Evolutionary conservation across 495 filamentous ascomycete species (phyloP).

Genomic region (Sphaerosporella brunnea): DNA sequence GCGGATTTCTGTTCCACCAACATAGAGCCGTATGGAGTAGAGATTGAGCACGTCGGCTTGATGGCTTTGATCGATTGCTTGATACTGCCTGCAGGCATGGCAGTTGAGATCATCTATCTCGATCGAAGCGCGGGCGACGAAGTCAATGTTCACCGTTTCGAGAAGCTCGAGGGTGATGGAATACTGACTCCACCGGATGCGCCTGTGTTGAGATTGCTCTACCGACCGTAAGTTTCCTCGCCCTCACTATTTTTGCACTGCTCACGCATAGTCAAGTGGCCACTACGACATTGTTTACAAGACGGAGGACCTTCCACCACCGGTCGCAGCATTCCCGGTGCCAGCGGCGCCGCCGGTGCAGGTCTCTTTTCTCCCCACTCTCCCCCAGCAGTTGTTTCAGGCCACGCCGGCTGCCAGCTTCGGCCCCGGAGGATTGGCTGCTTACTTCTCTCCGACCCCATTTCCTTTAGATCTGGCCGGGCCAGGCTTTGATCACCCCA

Average conservation of each 20-base stretch:
- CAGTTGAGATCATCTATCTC: slow-evolving; percentile 76
- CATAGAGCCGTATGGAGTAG: slow-evolving; percentile 56
- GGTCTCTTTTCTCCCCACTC: slow-evolving; percentile 21
- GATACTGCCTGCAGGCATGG: slow-evolving; percentile 59
- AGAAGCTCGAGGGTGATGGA: slow-evolving; percentile 34
- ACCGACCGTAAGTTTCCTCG: slow-evolving; percentile 39
- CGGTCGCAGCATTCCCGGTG: slow-evolving; percentile 2
- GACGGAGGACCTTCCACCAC: slow-evolving; percentile 27
- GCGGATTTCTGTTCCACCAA: slow-evolving; percentile 49
- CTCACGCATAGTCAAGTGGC: slow-evolving; percentile 33
- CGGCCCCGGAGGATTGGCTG: slow-evolving; percentile 11
- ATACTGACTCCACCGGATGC: slow-evolving; percentile 29
- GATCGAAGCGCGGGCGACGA: slow-evolving; percentile 67
- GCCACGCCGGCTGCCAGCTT: slow-evolving; percentile 19
- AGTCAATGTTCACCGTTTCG: slow-evolving; percentile 61
- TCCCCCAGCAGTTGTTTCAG: slow-evolving; percentile 22
- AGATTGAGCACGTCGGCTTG: slow-evolving; percentile 81
- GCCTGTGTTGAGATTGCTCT: slow-evolving; percentile 38
- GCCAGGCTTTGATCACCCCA: neutral
- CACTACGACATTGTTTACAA: slow-evolving; percentile 94
- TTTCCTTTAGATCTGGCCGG: slow-evolving; percentile 4
- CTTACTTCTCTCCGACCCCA: slow-evolving; percentile 13
- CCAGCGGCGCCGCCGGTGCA: slow-evolving; percentile 18
- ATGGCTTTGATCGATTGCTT: slow-evolving; percentile 60
- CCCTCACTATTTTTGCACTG: neutral